Percentiles rank a stretch among this genome's conserved stretches.
These are phyloP conservation scores for Babesia gibsoni DNA, from an alignment of 169 alveolate species.

Conservation along the genomic window DNA sequence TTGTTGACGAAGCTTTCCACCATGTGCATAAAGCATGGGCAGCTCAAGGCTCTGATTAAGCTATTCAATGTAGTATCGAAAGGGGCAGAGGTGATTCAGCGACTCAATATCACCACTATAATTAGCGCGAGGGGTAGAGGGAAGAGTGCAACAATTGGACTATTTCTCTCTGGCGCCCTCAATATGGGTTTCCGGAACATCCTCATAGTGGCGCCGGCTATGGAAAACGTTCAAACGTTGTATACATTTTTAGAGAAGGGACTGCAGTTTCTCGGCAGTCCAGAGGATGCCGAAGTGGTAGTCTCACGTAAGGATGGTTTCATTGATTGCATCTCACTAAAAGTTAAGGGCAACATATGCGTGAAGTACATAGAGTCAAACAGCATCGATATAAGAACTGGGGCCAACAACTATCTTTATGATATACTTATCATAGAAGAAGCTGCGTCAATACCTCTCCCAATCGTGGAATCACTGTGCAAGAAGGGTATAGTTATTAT, in stretches of 20 bases:
- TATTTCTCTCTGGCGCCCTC: conserved; percentile 89
- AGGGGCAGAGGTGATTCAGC: conserved; percentile 35
- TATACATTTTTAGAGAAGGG: conserved; percentile 96
- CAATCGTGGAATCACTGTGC: conserved; percentile 89
- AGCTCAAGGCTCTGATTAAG: conserved; percentile 42
- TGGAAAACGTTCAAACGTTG: conserved; percentile 96
- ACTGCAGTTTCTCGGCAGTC: conserved; percentile 86
- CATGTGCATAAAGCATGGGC: conserved; percentile 60
- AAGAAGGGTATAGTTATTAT: conserved; percentile 93
- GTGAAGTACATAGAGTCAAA: conserved; percentile 55
- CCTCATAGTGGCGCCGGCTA: conserved; percentile 97
- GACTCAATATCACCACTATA: conserved; percentile 81
- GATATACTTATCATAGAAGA: conserved; percentile 99
- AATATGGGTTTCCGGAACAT: conserved; percentile 91
- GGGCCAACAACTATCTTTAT: conserved; percentile 77
- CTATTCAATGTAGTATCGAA: conserved; percentile 23
- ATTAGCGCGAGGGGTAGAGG: conserved; percentile 99
- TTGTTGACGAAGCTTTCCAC: conserved; percentile 33
- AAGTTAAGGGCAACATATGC: conserved; percentile 53
- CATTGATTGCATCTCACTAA: conserved; percentile 52
- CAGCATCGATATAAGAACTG: conserved; percentile 41
- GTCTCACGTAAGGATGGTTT: conserved; percentile 44
- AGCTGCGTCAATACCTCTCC: conserved; percentile 99
- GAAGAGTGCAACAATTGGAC: conserved; percentile 97
- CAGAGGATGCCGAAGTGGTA: conserved; percentile 81